Evolutionary conservation across 2,329 filamentous ascomycete genomes (phyloP).

Genomic region (Fusarium dimerum): DNA sequence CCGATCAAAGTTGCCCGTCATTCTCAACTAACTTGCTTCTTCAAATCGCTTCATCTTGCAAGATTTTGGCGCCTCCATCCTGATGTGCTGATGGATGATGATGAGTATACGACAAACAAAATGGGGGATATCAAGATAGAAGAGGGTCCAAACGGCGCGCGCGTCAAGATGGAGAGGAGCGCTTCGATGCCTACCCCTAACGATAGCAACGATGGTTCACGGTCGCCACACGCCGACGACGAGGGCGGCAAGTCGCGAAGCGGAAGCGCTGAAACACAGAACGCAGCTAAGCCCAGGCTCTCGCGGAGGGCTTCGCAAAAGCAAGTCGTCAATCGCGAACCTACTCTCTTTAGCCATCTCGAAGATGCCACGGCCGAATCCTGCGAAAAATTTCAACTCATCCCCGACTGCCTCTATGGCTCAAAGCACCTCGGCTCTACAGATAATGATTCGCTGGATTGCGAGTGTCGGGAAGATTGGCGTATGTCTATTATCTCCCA

Average conservation of each 20-base stretch:
- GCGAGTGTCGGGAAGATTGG: slow-evolving; percentile 93
- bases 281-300: slow-evolving; percentile 63
- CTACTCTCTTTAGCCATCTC: slow-evolving; percentile 70
- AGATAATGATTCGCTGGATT: slow-evolving; percentile 87
- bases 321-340: slow-evolving; percentile 59
- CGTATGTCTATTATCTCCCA: slow-evolving; percentile 60
- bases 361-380: slow-evolving; percentile 80
- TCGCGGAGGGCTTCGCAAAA: slow-evolving; percentile 73
- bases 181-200: slow-evolving; percentile 40
- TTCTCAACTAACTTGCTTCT: slow-evolving; percentile 7
- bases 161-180: slow-evolving; percentile 43
- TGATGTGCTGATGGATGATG: slow-evolving; percentile 43
- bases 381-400: slow-evolving; percentile 73
- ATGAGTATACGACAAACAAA: slow-evolving; percentile 40
- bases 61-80: slow-evolving; percentile 16
- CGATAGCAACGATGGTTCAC: slow-evolving; percentile 26
- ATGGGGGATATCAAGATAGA: slow-evolving; percentile 49
- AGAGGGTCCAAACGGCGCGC: slow-evolving; percentile 39
- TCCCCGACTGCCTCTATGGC: slow-evolving; percentile 85
- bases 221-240: slow-evolving; percentile 45
- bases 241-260: slow-evolving; percentile 48
- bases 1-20: background rate
- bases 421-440: slow-evolving; percentile 90
- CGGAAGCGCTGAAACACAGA: slow-evolving; percentile 50
- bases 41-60: slow-evolving; percentile 4